A percentile compares a stretch with the other conserved stretches of the same genome.
phyloP scores from a whole-genome alignment of 2,329 filamentous ascomycete genomes.

The Neonectria sp. region DNA sequence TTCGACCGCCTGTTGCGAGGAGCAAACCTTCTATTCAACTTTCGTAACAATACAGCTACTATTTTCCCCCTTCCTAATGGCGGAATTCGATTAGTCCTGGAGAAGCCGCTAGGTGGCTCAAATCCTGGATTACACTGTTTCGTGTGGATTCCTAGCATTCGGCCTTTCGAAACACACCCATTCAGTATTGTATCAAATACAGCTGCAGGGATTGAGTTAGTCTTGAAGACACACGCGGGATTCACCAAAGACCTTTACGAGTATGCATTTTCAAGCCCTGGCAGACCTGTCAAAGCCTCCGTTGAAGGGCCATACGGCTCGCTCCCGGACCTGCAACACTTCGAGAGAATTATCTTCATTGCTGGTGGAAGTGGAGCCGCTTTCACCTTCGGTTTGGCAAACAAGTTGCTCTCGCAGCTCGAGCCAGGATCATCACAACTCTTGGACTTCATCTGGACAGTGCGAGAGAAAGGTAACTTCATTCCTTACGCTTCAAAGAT shows the following conservation, averaged over 20 bases:
- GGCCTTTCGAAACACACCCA: constrained; percentile 67
- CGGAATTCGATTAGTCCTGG: constrained; percentile 62
- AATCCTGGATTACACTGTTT: constrained; percentile 61
- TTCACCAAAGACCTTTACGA: constrained; percentile 67
- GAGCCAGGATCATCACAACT: background rate
- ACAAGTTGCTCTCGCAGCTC: constrained; percentile 18
- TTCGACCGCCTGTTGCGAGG: constrained; percentile 60
- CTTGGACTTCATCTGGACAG: constrained; percentile 38
- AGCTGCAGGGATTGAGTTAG: constrained; percentile 60
- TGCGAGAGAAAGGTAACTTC: constrained; percentile 21
- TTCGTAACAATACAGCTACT: constrained; percentile 46
- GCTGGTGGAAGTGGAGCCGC: constrained; percentile 46
- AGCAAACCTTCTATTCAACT: constrained; percentile 5
- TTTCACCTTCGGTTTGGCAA: constrained; percentile 42
- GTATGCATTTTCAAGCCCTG: constrained; percentile 60
- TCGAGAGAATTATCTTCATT: constrained; percentile 44
- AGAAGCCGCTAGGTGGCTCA: constrained; percentile 56
- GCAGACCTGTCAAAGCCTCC: constrained; percentile 60
- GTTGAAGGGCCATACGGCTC: constrained; percentile 70
- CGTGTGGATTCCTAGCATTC: constrained; percentile 68
- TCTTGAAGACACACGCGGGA: constrained; percentile 65
- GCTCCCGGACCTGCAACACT: constrained; percentile 59
- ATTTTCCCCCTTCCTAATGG: constrained; percentile 61
- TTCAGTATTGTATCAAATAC: constrained; percentile 67
- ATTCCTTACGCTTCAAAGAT: no score